A percentile compares a stretch with the other conserved stretches of the same genome.
Conservation (phyloP, 2,329 filamentous ascomycete genomes). For the Diplodia scrobiculata region DNA sequence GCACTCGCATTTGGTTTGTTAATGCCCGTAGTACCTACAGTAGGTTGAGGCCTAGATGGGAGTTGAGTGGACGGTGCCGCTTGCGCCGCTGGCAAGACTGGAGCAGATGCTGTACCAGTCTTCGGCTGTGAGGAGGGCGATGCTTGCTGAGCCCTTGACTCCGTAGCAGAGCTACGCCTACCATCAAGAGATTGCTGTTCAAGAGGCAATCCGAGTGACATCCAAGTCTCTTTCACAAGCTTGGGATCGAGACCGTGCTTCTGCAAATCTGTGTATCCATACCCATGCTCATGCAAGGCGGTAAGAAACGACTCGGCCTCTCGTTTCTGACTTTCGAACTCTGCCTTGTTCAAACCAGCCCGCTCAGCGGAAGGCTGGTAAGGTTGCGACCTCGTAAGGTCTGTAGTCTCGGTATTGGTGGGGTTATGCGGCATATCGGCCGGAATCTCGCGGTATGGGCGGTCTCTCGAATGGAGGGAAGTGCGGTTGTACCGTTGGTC, state of each 20-base stretch:
- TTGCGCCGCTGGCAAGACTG: conserved; percentile 12
- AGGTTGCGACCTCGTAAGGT: background rate
- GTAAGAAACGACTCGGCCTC: conserved; percentile 47
- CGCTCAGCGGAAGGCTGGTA: background rate
- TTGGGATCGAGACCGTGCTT: conserved; percentile 69
- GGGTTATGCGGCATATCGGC: background rate
- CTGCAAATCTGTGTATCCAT: conserved; percentile 63
- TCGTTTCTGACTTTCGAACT: conserved; percentile 4
- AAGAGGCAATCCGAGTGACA: conserved; percentile 18
- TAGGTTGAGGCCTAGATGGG: conserved; percentile 20
- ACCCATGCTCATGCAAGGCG: conserved; percentile 65
- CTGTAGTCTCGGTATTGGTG: background rate
- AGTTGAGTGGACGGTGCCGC: background rate
- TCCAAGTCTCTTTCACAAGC: conserved; percentile 33
- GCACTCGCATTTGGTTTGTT: background rate
- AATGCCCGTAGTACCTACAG: conserved; percentile 14
- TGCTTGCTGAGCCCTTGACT: background rate
- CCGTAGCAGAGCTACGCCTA: background rate
- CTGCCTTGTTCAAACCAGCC: background rate
- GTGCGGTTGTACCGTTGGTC: background rate
- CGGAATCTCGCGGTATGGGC: background rate
- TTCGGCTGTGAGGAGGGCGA: conserved; percentile 30
- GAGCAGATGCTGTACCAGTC: conserved; percentile 37
- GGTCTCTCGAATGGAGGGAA: conserved; percentile 1
- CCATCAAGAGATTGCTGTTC: background rate